Conservation (phyloP, 78 protist species). For the Creolimax fragrantissima region DNA sequence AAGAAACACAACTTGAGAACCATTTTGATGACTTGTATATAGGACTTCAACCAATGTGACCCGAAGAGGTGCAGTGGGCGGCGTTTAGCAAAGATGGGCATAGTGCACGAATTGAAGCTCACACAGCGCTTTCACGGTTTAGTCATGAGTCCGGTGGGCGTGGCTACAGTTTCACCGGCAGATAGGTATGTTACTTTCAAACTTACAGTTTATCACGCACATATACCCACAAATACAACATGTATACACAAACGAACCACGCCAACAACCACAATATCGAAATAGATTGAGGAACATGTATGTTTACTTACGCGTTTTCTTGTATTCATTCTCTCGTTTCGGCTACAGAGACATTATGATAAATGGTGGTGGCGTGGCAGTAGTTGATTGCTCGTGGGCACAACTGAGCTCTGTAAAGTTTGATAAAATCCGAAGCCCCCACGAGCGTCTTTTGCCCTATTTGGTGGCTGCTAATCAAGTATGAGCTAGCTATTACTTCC, state of each 20-base stretch:
- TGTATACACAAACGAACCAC: too few species aligned
- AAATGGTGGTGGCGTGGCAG: conserved; percentile 51
- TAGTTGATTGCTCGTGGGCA: conserved; percentile 91
- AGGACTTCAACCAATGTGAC: conserved; percentile 85
- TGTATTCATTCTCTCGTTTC: too few species aligned
- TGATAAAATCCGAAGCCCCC: conserved; percentile 56
- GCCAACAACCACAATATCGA: too few species aligned
- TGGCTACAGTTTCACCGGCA: neutral
- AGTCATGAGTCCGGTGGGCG: conserved; percentile 54
- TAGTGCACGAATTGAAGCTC: conserved; percentile 40
- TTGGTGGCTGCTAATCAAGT: conserved; percentile 92
- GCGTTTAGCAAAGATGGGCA: conserved; percentile 57
- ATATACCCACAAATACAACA: too few species aligned
- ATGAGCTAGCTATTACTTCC: too few species aligned
- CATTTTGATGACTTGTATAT: neutral
- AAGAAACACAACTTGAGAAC: neutral
- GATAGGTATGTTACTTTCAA: neutral
- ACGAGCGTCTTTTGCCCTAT: conserved; percentile 77
- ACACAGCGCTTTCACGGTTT: conserved; percentile 61
- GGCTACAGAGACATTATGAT: neutral
- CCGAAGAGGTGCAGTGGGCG: conserved; percentile 81
- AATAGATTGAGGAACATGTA: too few species aligned
- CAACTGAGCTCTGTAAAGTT: conserved; percentile 67
- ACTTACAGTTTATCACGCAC: too few species aligned
- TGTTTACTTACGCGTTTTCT: too few species aligned